Conservation (phyloP, 805 yeast genomes). For the Deakozyma indianensis region DNA sequence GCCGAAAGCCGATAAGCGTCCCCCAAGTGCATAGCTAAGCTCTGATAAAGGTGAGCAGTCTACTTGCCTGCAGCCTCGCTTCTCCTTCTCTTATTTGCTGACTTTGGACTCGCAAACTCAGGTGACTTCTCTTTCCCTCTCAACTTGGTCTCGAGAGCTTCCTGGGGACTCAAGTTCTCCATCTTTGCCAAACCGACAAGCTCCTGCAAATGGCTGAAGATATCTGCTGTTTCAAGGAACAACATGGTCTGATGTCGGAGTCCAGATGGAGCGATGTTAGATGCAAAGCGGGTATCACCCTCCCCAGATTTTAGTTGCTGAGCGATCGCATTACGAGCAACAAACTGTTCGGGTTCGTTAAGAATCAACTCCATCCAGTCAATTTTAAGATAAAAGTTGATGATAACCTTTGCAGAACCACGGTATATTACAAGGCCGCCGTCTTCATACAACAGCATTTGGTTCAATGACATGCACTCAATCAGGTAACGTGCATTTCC, state of each 20-base stretch:
- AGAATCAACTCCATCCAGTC: constrained; percentile 58
- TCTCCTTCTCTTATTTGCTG: not conserved
- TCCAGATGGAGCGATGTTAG: constrained; percentile 39
- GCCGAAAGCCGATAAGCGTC: too few species aligned
- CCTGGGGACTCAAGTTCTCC: not conserved
- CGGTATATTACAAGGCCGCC: constrained; percentile 53
- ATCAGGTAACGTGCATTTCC: constrained; percentile 27
- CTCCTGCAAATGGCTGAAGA: constrained; percentile 56
- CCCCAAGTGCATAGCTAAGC: too few species aligned
- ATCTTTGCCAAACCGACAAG: constrained; percentile 40
- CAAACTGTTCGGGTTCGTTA: constrained; percentile 31
- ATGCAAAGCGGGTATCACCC: constrained; percentile 5
- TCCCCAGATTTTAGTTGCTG: constrained; percentile 3
- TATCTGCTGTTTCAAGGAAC: constrained; percentile 60
- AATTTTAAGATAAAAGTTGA: constrained; percentile 47
- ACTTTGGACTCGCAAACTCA: not conserved
- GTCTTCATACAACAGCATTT: constrained; percentile 44
- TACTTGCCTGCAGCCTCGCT: not conserved
- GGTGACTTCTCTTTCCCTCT: not conserved
- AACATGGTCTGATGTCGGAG: constrained; percentile 53
- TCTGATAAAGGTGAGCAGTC: too few species aligned
- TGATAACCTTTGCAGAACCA: constrained; percentile 47
- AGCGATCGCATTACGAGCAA: constrained; percentile 7
- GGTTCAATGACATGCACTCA: constrained; percentile 36
- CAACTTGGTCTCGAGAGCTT: not conserved